Conservation (phyloP, 139 green algal genomes). For the Haematococcus sp. region DNA sequence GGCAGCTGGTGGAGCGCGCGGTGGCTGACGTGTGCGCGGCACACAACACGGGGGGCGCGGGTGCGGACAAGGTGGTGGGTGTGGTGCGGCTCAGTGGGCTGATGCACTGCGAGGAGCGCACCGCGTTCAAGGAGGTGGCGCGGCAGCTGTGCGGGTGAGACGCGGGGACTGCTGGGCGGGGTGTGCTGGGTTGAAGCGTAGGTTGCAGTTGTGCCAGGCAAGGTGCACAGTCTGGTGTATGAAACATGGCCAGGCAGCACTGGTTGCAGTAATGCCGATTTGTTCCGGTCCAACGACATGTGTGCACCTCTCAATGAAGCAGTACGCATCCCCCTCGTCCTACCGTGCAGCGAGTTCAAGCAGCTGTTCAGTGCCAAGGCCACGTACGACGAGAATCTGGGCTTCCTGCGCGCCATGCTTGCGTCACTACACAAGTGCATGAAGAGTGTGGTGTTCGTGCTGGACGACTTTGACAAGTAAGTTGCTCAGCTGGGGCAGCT, state of each 20-base stretch:
- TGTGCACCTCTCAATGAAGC: no score
- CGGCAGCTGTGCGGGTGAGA: constrained; percentile 69
- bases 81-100: constrained; percentile 72
- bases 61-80: constrained; percentile 45
- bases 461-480: constrained; percentile 15
- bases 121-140: constrained; percentile 70
- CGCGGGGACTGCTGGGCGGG: no score
- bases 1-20: constrained; percentile 57
- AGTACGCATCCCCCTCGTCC: no score
- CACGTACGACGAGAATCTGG: constrained; percentile 73
- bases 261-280: no score
- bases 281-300: no score
- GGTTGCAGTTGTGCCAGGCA: no score
- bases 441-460: constrained; percentile 16
- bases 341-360: constrained; percentile 20
- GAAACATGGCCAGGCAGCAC: no score
- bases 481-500: no score
- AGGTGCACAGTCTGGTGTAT: no score
- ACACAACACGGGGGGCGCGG: constrained; percentile 27
- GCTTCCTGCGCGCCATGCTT: constrained; percentile 72
- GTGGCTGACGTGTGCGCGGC: constrained; percentile 22
- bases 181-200: no score
- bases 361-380: constrained; percentile 48
- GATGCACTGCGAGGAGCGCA: constrained; percentile 67
- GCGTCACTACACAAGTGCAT: constrained; percentile 49